Evolutionary conservation across 176 grass and related monocot species (phyloP).

Genomic region (Zea luxurians): DNA sequence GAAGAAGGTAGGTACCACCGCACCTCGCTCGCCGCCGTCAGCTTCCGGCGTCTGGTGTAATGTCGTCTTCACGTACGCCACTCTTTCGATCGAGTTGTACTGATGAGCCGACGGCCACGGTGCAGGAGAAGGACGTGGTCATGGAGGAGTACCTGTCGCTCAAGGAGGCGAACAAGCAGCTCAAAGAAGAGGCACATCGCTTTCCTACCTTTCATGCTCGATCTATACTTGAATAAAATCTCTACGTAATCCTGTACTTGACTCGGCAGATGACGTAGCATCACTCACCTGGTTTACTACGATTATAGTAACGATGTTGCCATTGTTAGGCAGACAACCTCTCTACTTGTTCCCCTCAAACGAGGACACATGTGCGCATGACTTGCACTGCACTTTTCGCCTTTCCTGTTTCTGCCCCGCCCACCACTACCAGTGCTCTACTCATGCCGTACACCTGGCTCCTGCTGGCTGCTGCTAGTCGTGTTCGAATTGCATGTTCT

Average conservation of each 20-base stretch:
- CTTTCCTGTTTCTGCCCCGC: no score
- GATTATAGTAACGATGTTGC: background rate
- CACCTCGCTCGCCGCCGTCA: no score
- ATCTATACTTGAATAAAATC: no score
- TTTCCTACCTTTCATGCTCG: no score
- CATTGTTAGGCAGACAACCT: conserved; percentile 31
- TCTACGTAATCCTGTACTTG: no score
- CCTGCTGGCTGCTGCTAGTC: background rate
- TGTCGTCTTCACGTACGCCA: background rate
- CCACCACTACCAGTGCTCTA: no score
- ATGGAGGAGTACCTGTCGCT: conserved; percentile 69
- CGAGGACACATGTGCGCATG: background rate
- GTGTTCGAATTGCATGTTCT: background rate
- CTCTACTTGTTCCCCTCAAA: conserved; percentile 9
- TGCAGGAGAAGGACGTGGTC: conserved; percentile 79
- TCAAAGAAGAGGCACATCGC: conserved; percentile 73
- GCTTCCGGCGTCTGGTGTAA: no score
- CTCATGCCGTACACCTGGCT: conserved; percentile 19
- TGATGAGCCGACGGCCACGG: background rate
- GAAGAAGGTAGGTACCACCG: conserved; percentile 49
- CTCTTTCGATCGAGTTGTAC: background rate
- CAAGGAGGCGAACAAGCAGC: conserved; percentile 69
- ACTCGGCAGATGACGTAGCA: background rate
- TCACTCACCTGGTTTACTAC: no score
- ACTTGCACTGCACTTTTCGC: no score